phyloP scores from a whole-genome alignment of 2,329 filamentous ascomycete genomes.

The Clonostachys rhizophaga region DNA sequence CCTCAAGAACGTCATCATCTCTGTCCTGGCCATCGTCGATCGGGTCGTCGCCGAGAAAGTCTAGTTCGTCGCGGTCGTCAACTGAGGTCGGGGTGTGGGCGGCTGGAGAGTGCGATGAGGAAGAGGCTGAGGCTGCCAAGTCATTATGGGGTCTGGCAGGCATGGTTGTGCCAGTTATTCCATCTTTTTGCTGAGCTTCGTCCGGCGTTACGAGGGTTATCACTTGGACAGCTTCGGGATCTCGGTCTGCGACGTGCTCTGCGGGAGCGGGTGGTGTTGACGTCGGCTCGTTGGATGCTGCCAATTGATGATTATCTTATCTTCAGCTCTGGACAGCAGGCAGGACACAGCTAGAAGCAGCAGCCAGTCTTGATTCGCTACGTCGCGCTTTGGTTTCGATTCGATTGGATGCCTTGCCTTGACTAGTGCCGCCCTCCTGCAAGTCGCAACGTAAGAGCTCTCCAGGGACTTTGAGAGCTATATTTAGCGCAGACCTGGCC shows the following conservation, averaged over 20 bases:
- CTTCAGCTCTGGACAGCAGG: neutral
- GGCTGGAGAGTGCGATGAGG: slow-evolving; percentile 19
- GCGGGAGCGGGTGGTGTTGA: too few relatives aligned
- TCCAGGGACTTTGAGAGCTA: too few relatives aligned
- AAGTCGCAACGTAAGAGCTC: too few relatives aligned
- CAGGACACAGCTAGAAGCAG: neutral
- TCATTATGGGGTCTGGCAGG: slow-evolving; percentile 24
- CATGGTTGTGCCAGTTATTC: slow-evolving; percentile 17
- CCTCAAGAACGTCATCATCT: slow-evolving; percentile 33
- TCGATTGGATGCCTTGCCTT: too few relatives aligned
- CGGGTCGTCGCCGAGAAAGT: slow-evolving; percentile 33
- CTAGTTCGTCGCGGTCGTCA: slow-evolving; percentile 41
- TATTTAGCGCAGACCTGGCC: too few relatives aligned
- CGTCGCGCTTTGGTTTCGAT: too few relatives aligned
- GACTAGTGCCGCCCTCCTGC: too few relatives aligned
- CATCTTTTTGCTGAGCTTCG: slow-evolving; percentile 3
- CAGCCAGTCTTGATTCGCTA: too few relatives aligned
- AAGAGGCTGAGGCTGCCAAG: slow-evolving; percentile 26
- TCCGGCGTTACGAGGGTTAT: neutral
- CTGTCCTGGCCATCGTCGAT: slow-evolving; percentile 21
- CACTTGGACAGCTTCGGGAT: too few relatives aligned
- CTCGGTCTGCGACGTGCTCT: too few relatives aligned
- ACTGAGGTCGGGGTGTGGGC: slow-evolving; percentile 14
- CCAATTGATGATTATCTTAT: too few relatives aligned
- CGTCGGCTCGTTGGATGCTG: too few relatives aligned